Evolutionary conservation across 192 early-diverging fungal species (phyloP), one percentile per base, ranked within the genome.

Genomic region (Coemansia sp.): DNA sequence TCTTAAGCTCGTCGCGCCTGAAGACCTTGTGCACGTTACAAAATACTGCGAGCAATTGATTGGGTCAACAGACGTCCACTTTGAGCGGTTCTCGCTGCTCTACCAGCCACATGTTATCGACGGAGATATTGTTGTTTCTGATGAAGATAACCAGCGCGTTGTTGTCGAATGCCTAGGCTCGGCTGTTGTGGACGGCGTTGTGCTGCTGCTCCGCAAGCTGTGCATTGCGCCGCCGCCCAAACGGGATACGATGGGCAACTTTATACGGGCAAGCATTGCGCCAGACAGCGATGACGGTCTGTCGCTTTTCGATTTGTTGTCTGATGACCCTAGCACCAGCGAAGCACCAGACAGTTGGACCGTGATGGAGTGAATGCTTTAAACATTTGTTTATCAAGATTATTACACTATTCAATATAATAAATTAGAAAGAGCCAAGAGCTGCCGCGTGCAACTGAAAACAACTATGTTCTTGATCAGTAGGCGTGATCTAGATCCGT

Each of bases 91-190:
- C 23, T 48, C 74, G 52, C 58, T 77, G 37, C 53, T 77, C 25
- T 28, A 70, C 57, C 54, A 64, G 22, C 74, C 74, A 57, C 68
- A 63, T 19, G 59, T 77, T 2, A 71, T 77, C 14, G 74, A 77
- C 20, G 74, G 74, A 34, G 74, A 77, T 31, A 46, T 77, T 3
- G 34, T 57, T 0, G 69, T 77, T n/a, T 17, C 61, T 20, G 74
- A 77, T 2, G 61, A 55, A 25, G 42, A 64, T 11, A 77, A 77
- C 50, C 38, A 23, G n/a, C 40, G 74, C 15, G 48, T 77, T 0
- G 44, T 77, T 1, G 74, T 77, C 19, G 74, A 77, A 61, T 77
- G 74, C 38, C 21, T 77, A n/a, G 74, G 74, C 20, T 65, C 74
- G 1, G 70, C 66, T 19, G 74, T 77, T 47, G 60, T 68, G 53